Evolutionary conservation across 768 basidiomycete genomes (phyloP).

Genomic region (Gelatoporia subvermispora): DNA sequence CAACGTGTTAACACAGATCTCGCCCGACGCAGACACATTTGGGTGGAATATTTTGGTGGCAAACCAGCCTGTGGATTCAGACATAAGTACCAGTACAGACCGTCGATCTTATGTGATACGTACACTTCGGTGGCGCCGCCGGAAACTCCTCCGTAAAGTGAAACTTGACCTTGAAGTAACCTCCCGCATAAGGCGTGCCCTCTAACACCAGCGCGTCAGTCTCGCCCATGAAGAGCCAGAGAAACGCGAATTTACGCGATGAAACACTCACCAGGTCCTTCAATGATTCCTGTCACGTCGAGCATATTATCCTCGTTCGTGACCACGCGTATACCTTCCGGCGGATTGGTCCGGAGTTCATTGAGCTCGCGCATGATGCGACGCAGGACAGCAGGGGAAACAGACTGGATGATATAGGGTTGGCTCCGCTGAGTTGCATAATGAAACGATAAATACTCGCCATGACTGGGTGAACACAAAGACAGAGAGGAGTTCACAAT

Average conservation of each 20-base stretch:
- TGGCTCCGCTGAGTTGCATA: neutral
- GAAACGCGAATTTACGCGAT: constrained; percentile 5
- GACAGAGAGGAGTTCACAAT: too few relatives aligned
- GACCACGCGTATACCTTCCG: constrained; percentile 88
- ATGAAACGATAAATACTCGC: too few relatives aligned
- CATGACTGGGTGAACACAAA: too few relatives aligned
- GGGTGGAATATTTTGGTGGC: constrained; percentile 96
- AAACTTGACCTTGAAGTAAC: constrained; percentile 76
- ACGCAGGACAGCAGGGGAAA: constrained; percentile 61
- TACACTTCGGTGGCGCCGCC: constrained; percentile 90
- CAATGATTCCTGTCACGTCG: constrained; percentile 81
- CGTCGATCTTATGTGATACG: constrained; percentile 19
- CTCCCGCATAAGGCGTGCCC: constrained; percentile 66
- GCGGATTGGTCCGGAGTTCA: constrained; percentile 76
- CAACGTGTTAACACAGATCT: constrained; percentile 95
- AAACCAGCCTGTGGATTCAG: constrained; percentile 63
- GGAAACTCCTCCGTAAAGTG: constrained; percentile 93
- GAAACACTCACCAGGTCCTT: constrained; percentile 76
- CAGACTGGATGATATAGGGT: constrained; percentile 25
- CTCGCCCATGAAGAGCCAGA: neutral
- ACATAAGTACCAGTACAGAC: neutral
- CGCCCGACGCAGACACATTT: constrained; percentile 84
- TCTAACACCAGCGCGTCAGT: constrained; percentile 28
- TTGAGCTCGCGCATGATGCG: constrained; percentile 84
- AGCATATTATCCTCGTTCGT: constrained; percentile 86